A percentile compares a stretch with the other conserved stretches of the same genome.
Conservation (phyloP, 768 basidiomycete species). For the Suillus subluteus region DNA sequence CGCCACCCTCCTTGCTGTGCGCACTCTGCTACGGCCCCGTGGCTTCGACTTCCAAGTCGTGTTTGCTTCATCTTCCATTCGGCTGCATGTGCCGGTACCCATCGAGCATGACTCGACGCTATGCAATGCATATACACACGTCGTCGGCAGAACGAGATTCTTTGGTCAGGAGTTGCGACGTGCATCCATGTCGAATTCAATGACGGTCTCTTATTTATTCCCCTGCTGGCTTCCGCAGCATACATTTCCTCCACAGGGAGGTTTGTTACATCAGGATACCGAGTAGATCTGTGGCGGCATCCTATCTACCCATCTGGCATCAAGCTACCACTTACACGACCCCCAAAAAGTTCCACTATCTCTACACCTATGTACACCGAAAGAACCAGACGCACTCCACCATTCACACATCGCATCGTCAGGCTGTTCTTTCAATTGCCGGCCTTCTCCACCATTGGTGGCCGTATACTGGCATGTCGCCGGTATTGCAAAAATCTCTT, state of each 20-base stretch:
- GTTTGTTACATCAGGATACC: not conserved
- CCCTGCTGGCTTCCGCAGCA: not conserved
- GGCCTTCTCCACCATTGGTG: not conserved
- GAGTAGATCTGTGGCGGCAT: not conserved
- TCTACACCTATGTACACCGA: not conserved
- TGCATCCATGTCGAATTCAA: not conserved
- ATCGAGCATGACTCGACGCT: not conserved
- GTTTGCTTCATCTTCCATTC: not conserved
- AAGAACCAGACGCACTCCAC: not conserved
- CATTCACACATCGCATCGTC: not conserved
- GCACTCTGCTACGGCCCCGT: not conserved
- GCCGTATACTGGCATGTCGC: not conserved
- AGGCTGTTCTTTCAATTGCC: not conserved
- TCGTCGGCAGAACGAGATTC: not conserved
- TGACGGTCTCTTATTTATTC: not conserved
- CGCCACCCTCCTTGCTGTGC: not conserved
- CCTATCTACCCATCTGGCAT: not conserved
- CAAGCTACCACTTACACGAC: not conserved
- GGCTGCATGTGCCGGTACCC: not conserved
- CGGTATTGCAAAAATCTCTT: conserved; percentile 2
- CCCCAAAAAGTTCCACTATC: not conserved
- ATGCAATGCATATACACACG: not conserved
- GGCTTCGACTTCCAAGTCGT: not conserved
- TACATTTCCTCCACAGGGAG: not conserved
- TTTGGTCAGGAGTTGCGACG: not conserved